Percentiles rank a stretch among this genome's conserved stretches.
Evolutionary conservation across 306 rosid genomes (phyloP).

Genomic region (Albizia julibrissin): DNA sequence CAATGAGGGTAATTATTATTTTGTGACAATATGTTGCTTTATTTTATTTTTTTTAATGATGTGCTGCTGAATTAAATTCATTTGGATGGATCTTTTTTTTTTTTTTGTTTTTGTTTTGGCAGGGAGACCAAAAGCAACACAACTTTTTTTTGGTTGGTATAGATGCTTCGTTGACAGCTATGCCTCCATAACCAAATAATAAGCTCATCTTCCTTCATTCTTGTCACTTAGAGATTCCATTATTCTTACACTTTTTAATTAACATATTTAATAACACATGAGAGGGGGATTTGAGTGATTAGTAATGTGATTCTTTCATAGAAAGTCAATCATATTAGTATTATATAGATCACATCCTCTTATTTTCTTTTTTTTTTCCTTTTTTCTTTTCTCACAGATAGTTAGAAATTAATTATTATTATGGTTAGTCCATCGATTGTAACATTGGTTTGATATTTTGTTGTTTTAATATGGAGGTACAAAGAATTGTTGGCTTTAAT

Average conservation of each 20-base stretch:
- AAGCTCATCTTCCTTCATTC: neutral
- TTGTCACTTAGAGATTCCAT: neutral
- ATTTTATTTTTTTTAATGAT: neutral
- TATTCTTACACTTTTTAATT: neutral
- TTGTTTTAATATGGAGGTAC: neutral
- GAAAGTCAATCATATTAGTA: neutral
- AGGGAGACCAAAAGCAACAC: conserved; percentile 30
- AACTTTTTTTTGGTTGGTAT: conserved; percentile 6
- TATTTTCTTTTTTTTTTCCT: neutral
- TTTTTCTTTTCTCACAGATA: neutral
- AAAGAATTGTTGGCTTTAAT: neutral
- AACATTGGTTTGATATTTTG: neutral
- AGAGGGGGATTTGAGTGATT: neutral
- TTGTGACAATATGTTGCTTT: neutral
- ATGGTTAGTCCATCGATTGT: neutral
- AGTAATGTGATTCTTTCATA: conserved; percentile 3
- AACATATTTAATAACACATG: neutral
- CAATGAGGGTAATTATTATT: neutral
- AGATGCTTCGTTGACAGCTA: conserved; percentile 6
- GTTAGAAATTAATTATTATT: neutral
- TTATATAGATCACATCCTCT: neutral
- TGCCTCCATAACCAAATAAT: neutral
- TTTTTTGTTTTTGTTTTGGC: neutral
- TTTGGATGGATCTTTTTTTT: neutral
- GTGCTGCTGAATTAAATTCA: neutral